Conservation (phyloP, 768 basidiomycete genomes). For the Dendrothele bispora region DNA sequence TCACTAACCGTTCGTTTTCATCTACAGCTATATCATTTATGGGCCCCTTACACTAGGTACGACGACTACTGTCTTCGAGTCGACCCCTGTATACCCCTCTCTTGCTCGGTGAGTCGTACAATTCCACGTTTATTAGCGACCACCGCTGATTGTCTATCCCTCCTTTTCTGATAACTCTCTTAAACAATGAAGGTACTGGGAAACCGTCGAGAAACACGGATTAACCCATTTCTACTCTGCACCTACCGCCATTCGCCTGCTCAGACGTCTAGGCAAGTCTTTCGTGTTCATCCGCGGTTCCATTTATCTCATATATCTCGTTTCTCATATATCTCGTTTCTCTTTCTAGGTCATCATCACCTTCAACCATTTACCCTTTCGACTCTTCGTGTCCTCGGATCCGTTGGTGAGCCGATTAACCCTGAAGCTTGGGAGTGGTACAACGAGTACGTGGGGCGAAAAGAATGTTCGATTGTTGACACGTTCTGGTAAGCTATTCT, state of each 20-base stretch:
- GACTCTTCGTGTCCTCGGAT: conserved; percentile 83
- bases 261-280: conserved; percentile 51
- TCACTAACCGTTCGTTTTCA: too few relatives aligned
- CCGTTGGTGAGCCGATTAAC: conserved; percentile 98
- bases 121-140: neutral
- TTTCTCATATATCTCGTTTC: too few relatives aligned
- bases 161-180: too few relatives aligned
- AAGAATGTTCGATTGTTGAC: conserved; percentile 90
- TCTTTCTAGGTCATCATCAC: conserved; percentile 77
- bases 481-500: conserved; percentile 76
- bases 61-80: conserved; percentile 90
- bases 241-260: conserved; percentile 91
- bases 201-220: conserved; percentile 89
- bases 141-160: too few relatives aligned
- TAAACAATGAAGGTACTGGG: conserved; percentile 71
- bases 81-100: conserved; percentile 94
- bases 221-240: conserved; percentile 96
- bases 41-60: conserved; percentile 88
- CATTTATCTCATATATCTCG: too few relatives aligned
- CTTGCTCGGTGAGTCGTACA: conserved; percentile 50
- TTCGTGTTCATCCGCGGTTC: neutral
- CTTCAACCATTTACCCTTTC: conserved; percentile 82
- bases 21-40: conserved; percentile 82
- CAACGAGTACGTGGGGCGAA: conserved; percentile 89
- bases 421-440: conserved; percentile 99